Evolutionary conservation across 345 rosid species (phyloP).

Genomic region (Lepidium africanum): DNA sequence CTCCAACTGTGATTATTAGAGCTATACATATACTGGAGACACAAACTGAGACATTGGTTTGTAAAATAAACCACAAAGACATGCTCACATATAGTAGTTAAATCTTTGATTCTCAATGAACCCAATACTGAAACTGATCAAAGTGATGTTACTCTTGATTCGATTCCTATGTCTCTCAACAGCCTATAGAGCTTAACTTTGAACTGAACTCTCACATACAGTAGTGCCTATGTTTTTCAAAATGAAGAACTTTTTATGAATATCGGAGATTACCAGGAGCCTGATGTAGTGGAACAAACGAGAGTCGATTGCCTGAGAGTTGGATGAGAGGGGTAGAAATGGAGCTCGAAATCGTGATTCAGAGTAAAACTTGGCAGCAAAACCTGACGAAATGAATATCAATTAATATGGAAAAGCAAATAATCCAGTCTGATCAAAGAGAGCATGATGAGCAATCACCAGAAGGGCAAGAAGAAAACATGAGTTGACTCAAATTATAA

Average conservation of each 20-base stretch:
- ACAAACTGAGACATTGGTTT: not conserved
- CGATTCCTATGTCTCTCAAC: not conserved
- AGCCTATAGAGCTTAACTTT: no score
- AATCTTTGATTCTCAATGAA: no score
- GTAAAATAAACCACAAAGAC: not conserved
- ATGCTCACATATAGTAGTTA: no score
- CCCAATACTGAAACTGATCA: no score
- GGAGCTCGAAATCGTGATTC: no score
- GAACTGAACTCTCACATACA: no score
- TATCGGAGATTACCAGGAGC: no score
- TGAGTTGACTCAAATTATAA: not conserved
- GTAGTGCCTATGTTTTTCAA: no score
- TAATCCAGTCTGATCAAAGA: not conserved
- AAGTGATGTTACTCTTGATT: not conserved
- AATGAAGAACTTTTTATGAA: no score
- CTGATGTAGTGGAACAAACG: no score
- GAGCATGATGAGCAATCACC: not conserved
- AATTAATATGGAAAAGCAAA: not conserved
- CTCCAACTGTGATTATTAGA: not conserved
- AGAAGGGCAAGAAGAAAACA: not conserved
- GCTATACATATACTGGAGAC: not conserved
- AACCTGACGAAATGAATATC: not conserved
- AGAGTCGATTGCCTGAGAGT: no score
- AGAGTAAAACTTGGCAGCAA: not conserved
- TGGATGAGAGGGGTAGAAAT: no score